Percentiles rank a stretch among this genome's conserved stretches.
Evolutionary conservation across 169 alveolate genomes (phyloP).

Genomic region (Sarcocystis neurona): DNA sequence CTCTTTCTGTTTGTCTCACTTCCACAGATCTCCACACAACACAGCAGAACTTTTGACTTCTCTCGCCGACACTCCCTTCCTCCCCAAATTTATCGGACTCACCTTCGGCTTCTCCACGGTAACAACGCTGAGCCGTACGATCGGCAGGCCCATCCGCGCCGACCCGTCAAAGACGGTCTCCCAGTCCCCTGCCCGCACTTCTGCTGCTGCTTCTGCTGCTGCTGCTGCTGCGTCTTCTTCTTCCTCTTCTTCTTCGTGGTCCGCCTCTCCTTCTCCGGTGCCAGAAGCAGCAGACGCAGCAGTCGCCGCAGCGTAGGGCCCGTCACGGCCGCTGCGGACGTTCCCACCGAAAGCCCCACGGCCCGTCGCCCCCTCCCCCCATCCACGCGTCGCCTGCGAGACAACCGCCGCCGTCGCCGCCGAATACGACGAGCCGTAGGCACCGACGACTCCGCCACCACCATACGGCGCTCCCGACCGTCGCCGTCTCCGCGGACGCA

Average conservation of each 20-base stretch:
- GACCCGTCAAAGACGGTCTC: conserved; percentile 59
- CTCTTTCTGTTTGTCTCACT: neutral
- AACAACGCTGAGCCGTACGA: conserved; percentile 54
- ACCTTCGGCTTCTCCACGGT: conserved; percentile 61
- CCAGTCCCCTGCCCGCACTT: conserved; percentile 36
- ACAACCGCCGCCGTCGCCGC: neutral
- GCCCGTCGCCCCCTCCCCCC: no score
- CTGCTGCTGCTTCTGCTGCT: conserved; percentile 11
- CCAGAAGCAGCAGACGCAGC: conserved; percentile 27
- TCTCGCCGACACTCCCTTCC: no score
- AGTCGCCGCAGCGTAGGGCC: conserved; percentile 21
- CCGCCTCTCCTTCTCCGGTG: conserved; percentile 16
- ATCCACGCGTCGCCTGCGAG: no score
- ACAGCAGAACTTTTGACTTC: no score
- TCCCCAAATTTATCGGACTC: no score
- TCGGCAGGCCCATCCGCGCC: conserved; percentile 59
- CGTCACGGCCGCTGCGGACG: no score
- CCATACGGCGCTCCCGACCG: neutral
- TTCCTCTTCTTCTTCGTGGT: neutral
- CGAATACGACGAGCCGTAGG: neutral
- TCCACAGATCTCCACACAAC: neutral
- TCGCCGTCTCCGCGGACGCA: conserved; percentile 36
- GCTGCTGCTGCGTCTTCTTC: conserved; percentile 2
- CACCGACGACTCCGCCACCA: conserved; percentile 24
- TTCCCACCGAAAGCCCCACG: no score